phyloP scores from a whole-genome alignment of 2,329 filamentous ascomycete species.

The Colletotrichum liaoningense region DNA sequence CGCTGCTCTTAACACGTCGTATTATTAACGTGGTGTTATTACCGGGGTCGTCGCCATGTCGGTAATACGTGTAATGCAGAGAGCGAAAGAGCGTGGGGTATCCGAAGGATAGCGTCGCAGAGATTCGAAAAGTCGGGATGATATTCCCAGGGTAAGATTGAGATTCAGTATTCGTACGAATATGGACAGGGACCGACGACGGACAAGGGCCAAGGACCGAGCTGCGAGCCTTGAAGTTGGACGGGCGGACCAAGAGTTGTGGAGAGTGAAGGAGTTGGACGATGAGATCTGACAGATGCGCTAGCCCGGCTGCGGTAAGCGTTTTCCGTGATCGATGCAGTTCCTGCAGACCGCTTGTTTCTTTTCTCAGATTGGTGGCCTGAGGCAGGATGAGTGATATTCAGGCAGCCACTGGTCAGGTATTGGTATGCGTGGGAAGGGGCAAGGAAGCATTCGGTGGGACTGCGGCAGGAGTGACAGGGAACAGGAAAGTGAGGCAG shows the following conservation, averaged over 20 bases:
- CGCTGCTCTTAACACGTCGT: constrained; percentile 3
- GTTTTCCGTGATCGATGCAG: constrained; percentile 13
- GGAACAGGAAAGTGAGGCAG: background rate
- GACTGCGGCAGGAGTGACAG: background rate
- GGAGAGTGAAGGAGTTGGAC: constrained; percentile 17
- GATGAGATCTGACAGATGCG: constrained; percentile 35
- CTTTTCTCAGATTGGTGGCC: background rate
- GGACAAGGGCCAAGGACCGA: background rate
- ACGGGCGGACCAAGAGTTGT: background rate
- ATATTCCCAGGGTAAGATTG: constrained; percentile 17
- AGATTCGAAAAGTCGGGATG: constrained; percentile 4
- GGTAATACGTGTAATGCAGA: background rate
- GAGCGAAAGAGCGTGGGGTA: constrained; percentile 12
- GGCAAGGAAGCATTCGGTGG: no score
- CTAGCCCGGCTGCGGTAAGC: constrained; percentile 12
- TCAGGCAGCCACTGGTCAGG: background rate
- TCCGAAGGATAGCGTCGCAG: constrained; percentile 15
- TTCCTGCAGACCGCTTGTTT: constrained; percentile 32
- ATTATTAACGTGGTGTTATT: background rate
- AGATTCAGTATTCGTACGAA: background rate
- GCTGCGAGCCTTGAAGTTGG: background rate
- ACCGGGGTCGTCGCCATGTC: background rate
- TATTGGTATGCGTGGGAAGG: no score
- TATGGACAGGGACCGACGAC: background rate
- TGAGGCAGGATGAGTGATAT: background rate